Base-by-base conservation (phyloP, 352 stramenopile species). In the Globisporangium yorkense region DNA sequence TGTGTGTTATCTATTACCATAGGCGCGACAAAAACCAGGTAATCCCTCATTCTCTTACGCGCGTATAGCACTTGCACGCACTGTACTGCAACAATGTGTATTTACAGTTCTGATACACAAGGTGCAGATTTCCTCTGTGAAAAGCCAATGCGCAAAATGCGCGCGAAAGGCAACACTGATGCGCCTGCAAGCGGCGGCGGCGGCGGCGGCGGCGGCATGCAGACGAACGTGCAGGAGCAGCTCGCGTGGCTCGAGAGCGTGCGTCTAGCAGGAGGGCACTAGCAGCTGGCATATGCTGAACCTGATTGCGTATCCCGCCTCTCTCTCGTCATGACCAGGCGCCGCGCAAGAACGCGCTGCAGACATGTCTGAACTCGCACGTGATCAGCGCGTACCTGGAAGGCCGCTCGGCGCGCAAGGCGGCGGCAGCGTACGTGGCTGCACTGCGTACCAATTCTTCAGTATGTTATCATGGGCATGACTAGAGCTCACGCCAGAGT, bases 281-380 rank as follows among this genome's bases (percentile, higher is more conserved):
- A 3, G 20, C 48, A 18, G n/a, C 51, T 8, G 39, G 46, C 13
- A 49, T 31, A 31, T 45, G 29, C 24, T 49, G 20, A 35, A 12
- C 41, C 29, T 46, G 48, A 29, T 29, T 47, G 10, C 16, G 12
- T 57, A 21, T 57, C n/a, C 24, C 24, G 1, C 2, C 31, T 35
- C 31, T 35, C 31, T 29, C 9, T 56, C 47, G 4, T 56, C 5
- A 45, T 44, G 4, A 57, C n/a, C 64, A 80, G 68, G 51, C 51
- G 39, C 64, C 69, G 5, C 41, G 41, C 41, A 51, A 62, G 33
- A 87, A 79, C 49, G 61, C 68, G 40, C 67, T 92, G 33, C 79
- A 89, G 56, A 77, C 89, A 54, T 87, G 82, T 55, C 65, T 92
- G 18, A 92, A 92, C 61, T 89, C 82, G 40, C 82, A 92, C 57